phyloP scores from a whole-genome alignment of 345 rosid species.

The Noccaea caerulescens region DNA sequence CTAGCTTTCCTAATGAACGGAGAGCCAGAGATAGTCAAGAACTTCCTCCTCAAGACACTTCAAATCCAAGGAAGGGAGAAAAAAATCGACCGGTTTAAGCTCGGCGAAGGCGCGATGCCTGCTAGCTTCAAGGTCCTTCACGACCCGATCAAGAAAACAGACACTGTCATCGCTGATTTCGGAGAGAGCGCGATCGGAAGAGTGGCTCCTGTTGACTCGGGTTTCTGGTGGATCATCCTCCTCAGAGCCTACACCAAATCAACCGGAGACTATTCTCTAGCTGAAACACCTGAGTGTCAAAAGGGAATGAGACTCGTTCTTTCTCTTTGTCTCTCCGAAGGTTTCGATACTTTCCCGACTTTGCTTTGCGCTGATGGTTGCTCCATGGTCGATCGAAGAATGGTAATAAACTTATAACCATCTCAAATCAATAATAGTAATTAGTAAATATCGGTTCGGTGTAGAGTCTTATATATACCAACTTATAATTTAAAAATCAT shows the following conservation, averaged over 20 bases:
- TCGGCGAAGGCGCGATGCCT: conserved; percentile 89
- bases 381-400: conserved; percentile 85
- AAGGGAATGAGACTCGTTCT: conserved; percentile 81
- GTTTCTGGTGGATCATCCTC: conserved; percentile 91
- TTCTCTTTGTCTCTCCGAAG: conserved; percentile 74
- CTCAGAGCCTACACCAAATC: conserved; percentile 83
- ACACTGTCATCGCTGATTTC: conserved; percentile 69
- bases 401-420: conserved; percentile 49
- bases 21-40: conserved; percentile 77
- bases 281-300: conserved; percentile 80
- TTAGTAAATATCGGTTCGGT: background rate
- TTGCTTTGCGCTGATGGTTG: conserved; percentile 88
- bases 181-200: conserved; percentile 94
- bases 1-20: conserved; percentile 88
- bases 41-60: conserved; percentile 70
- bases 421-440: background rate
- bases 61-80: conserved; percentile 81
- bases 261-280: conserved; percentile 68
- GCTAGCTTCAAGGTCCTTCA: conserved; percentile 88
- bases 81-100: conserved; percentile 75
- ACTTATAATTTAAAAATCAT: background rate
- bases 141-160: conserved; percentile 60
- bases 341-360: conserved; percentile 83
- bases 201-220: conserved; percentile 92
- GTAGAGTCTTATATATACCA: background rate